These are phyloP conservation scores for Incumbomyces delicatus DNA, from an alignment of 2,329 filamentous ascomycete genomes.

Conservation along the genomic window DNA sequence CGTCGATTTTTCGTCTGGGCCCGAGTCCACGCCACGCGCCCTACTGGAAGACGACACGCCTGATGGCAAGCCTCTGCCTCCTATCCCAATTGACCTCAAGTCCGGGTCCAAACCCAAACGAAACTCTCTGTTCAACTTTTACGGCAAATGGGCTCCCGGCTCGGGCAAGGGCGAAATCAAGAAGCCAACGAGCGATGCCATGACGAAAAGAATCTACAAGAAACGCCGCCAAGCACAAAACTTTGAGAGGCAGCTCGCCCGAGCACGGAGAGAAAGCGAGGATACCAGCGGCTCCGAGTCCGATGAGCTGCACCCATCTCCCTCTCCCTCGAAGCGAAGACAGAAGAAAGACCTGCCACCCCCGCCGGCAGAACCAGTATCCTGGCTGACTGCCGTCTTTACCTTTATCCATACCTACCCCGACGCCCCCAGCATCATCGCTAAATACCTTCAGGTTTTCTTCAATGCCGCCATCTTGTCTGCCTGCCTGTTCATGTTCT, in stretches of 20 bases:
- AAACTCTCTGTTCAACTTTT: conserved; percentile 33
- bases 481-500: conserved; percentile 53
- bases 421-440: conserved; percentile 54
- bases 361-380: conserved; percentile 18
- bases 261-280: conserved; percentile 28
- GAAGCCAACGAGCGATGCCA: conserved; percentile 36
- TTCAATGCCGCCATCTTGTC: conserved; percentile 42
- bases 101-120: conserved; percentile 24
- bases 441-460: conserved; percentile 54
- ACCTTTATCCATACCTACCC: conserved; percentile 56
- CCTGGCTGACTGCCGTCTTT: conserved; percentile 39
- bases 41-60: conserved; percentile 41
- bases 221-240: conserved; percentile 39
- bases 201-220: conserved; percentile 39
- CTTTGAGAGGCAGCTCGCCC: conserved; percentile 32
- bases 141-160: conserved; percentile 35
- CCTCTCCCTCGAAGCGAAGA: conserved; percentile 11
- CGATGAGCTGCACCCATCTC: conserved; percentile 28
- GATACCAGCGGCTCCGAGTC: conserved; percentile 33
- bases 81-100: conserved; percentile 15
- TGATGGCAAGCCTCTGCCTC: conserved; percentile 24
- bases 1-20: conserved; percentile 38
- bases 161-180: conserved; percentile 59
- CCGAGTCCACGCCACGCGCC: conserved; percentile 37
- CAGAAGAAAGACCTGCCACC: conserved; percentile 21